phyloP scores from a whole-genome alignment of 495 filamentous ascomycete species.

The Aspergillus carlsbadensis region DNA sequence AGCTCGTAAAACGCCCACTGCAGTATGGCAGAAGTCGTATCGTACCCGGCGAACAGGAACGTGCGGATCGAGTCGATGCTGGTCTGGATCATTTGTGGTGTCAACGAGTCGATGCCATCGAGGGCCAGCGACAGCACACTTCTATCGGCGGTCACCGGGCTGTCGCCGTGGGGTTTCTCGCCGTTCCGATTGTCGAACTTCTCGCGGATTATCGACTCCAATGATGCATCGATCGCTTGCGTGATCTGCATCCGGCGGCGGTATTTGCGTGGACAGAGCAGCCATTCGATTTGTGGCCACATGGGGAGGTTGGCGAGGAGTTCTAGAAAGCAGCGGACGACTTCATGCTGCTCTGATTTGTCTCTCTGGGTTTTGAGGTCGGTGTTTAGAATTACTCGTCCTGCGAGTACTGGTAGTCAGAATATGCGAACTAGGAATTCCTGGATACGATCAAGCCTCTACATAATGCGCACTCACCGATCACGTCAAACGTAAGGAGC shows the following conservation, averaged over 20 bases:
- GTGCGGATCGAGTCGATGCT: slow-evolving; percentile 26
- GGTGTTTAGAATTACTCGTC: background rate
- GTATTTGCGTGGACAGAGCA: background rate
- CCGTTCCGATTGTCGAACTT: too few species aligned
- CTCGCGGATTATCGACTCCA: background rate
- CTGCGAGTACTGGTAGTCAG: background rate
- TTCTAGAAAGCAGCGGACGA: background rate
- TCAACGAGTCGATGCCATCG: background rate
- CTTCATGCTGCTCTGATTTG: background rate
- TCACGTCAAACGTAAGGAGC: slow-evolving; percentile 26
- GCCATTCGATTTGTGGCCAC: background rate
- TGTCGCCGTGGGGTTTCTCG: too few species aligned
- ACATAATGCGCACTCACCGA: slow-evolving; percentile 22
- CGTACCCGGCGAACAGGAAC: slow-evolving; percentile 37
- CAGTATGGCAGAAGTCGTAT: slow-evolving; percentile 39
- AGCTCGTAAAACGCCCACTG: slow-evolving; percentile 49
- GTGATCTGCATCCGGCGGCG: background rate
- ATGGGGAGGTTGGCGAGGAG: background rate
- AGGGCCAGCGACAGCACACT: too few species aligned
- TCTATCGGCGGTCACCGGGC: too few species aligned
- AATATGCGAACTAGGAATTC: too few species aligned
- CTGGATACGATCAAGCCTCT: too few species aligned
- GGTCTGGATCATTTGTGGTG: background rate
- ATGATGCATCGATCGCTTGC: background rate
- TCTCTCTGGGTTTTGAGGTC: background rate